phyloP scores from a whole-genome alignment of 2,329 filamentous ascomycete genomes.

The Pseudogymnoascus sp. region DNA sequence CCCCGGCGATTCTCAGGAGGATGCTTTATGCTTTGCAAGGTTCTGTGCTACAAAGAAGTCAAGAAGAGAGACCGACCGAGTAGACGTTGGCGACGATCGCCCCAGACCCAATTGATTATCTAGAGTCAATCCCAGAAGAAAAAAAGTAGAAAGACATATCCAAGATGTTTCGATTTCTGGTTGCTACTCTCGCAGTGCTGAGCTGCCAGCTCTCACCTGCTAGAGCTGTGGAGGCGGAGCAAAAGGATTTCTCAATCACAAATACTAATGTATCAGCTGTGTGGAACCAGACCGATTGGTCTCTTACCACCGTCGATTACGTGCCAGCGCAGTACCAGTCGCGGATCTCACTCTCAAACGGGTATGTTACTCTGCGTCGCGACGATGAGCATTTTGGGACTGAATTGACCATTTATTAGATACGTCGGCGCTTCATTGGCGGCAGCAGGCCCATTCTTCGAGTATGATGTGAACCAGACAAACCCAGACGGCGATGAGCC shows the following conservation, averaged over 20 bases:
- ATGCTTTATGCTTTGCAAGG: not conserved
- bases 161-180: not conserved
- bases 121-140: not conserved
- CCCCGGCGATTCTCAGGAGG: not conserved
- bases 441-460: constrained; percentile 26
- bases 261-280: constrained; percentile 15
- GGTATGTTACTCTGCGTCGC: constrained; percentile 15
- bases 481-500: constrained; percentile 22
- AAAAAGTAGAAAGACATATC: not conserved
- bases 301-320: constrained; percentile 20
- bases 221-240: constrained; percentile 3
- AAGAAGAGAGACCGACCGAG: not conserved
- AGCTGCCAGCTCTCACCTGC: not conserved
- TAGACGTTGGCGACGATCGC: not conserved
- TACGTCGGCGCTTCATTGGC: constrained; percentile 26
- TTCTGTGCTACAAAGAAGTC: not conserved
- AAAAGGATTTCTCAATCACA: constrained; percentile 24
- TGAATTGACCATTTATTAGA: constrained; percentile 14
- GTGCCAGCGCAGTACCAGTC: constrained; percentile 26
- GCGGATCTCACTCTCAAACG: constrained; percentile 26
- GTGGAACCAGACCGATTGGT: constrained; percentile 26
- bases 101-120: not conserved
- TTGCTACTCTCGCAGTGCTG: not conserved
- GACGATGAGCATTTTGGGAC: not conserved
- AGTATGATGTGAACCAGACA: constrained; percentile 25